Evolutionary conservation across 352 stramenopile species (phyloP).

Genomic region (Pythium phragmiticola): DNA sequence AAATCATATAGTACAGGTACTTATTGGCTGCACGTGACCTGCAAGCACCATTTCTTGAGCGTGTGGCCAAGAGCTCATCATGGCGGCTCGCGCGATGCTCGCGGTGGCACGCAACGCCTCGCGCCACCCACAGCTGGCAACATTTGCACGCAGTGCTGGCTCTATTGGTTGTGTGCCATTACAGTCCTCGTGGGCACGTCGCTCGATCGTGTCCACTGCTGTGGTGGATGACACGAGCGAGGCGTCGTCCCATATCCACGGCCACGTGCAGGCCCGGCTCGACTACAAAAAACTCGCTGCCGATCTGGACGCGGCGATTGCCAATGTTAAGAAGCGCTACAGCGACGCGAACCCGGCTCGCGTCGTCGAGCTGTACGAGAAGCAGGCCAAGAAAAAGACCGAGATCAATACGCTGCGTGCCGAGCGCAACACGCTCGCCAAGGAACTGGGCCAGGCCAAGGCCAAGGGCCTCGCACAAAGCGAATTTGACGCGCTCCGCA

Average conservation of each 20-base stretch:
- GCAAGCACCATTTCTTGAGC: background rate
- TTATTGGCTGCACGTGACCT: background rate
- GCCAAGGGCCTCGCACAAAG: conserved; percentile 29
- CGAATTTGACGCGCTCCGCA: conserved; percentile 41
- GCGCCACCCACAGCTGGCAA: background rate
- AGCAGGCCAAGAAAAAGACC: conserved; percentile 52
- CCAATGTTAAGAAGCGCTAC: conserved; percentile 64
- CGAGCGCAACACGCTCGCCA: conserved; percentile 66
- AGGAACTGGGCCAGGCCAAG: conserved; percentile 55
- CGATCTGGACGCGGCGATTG: conserved; percentile 51
- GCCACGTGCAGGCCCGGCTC: conserved; percentile 65
- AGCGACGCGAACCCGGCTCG: conserved; percentile 63
- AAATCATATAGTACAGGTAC: conserved; percentile 8
- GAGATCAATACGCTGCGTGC: conserved; percentile 55
- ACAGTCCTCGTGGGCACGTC: background rate
- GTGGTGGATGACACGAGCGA: conserved; percentile 25
- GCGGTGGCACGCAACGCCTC: background rate
- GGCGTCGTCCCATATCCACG: conserved; percentile 40
- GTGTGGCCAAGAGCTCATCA: conserved; percentile 4
- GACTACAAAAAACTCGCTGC: conserved; percentile 73
- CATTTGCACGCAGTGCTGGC: background rate
- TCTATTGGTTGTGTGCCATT: background rate
- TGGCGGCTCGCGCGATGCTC: conserved; percentile 8
- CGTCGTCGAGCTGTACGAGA: conserved; percentile 66
- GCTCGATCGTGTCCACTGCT: conserved; percentile 32